phyloP scores from a whole-genome alignment of 192 early-diverging fungal species.

The Coemansia sp. region DNA sequence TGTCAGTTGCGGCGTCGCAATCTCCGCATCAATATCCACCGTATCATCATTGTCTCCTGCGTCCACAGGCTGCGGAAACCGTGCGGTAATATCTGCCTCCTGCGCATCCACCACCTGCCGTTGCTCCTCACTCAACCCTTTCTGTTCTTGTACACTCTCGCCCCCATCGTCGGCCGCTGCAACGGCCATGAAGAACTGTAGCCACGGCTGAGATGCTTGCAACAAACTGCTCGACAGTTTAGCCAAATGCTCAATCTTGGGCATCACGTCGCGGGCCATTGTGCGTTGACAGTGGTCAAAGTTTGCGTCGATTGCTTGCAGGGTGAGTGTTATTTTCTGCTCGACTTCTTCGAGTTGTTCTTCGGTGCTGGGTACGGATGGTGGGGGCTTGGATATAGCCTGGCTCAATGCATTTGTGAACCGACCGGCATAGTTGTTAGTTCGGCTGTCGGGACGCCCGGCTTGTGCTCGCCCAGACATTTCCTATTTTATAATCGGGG shows the following conservation, averaged over 20 bases:
- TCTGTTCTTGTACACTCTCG: no score
- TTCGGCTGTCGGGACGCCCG: no score
- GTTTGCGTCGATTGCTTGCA: constrained; percentile 53
- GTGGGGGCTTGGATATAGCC: no score
- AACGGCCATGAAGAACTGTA: constrained; percentile 54
- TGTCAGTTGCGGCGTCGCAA: constrained; percentile 48
- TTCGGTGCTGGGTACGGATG: constrained; percentile 11
- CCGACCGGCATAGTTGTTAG: no score
- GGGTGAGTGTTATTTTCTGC: constrained; percentile 50
- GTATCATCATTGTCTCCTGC: constrained; percentile 20
- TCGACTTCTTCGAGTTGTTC: constrained; percentile 52
- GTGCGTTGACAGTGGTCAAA: constrained; percentile 54
- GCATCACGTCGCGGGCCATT: constrained; percentile 51
- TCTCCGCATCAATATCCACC: constrained; percentile 45
- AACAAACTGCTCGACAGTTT: constrained; percentile 43
- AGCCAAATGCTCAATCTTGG: constrained; percentile 44
- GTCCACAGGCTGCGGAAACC: constrained; percentile 25
- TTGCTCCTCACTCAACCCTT: constrained; percentile 19
- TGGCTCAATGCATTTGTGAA: no score
- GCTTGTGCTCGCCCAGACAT: no score
- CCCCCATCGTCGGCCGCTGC: constrained; percentile 31
- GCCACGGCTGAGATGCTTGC: constrained; percentile 51
- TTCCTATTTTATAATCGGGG: no score
- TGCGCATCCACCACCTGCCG: constrained; percentile 30
- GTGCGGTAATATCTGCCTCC: constrained; percentile 44